Percentiles rank a stretch among this genome's conserved stretches.
These are phyloP conservation scores for Magnusiomyces paraingens DNA, from an alignment of 1,139 yeast genomes.

Conservation along the genomic window DNA sequence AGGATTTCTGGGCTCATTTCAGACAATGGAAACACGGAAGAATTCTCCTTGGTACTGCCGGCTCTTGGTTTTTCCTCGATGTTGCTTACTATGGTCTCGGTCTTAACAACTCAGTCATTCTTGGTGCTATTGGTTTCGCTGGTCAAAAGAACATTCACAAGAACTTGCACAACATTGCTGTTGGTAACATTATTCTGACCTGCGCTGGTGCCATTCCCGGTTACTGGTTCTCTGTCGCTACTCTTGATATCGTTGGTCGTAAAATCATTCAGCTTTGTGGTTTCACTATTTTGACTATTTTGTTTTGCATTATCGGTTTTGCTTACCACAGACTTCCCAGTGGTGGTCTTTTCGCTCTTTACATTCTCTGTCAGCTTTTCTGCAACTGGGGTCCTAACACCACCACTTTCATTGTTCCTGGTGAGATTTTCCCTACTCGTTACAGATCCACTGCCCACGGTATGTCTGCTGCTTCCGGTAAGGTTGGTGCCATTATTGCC, in stretches of 20 bases:
- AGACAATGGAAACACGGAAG: slow-evolving; percentile 81
- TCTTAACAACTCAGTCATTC: slow-evolving; percentile 74
- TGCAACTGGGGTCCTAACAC: slow-evolving; percentile 82
- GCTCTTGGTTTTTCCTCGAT: slow-evolving; percentile 94
- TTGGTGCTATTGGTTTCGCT: slow-evolving; percentile 80
- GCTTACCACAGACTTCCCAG: slow-evolving; percentile 44
- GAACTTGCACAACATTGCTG: slow-evolving; percentile 51
- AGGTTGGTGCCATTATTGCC: slow-evolving; percentile 94
- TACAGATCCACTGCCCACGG: slow-evolving; percentile 99
- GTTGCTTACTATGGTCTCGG: slow-evolving; percentile 90
- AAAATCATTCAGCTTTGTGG: slow-evolving; percentile 55
- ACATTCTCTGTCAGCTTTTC: slow-evolving; percentile 59
- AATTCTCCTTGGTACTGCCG: slow-evolving; percentile 87
- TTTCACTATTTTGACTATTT: slow-evolving; percentile 49
- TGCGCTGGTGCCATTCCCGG: slow-evolving; percentile 63
- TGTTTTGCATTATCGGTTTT: slow-evolving; percentile 59
- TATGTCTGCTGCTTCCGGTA: slow-evolving; percentile 92
- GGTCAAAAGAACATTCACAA: slow-evolving; percentile 59
- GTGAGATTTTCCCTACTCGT: slow-evolving; percentile 95
- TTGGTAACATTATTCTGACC: slow-evolving; percentile 51
- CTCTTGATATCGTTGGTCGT: slow-evolving; percentile 56
- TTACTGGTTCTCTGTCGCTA: slow-evolving; percentile 55
- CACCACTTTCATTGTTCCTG: slow-evolving; percentile 93
- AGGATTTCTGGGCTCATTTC: slow-evolving; percentile 50
- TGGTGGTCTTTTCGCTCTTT: slow-evolving; percentile 54